Evolutionary conservation across 2,329 filamentous ascomycete species (phyloP), one percentile per base, ranked within the genome.

Genomic region (Xylariomycetidae sp.): DNA sequence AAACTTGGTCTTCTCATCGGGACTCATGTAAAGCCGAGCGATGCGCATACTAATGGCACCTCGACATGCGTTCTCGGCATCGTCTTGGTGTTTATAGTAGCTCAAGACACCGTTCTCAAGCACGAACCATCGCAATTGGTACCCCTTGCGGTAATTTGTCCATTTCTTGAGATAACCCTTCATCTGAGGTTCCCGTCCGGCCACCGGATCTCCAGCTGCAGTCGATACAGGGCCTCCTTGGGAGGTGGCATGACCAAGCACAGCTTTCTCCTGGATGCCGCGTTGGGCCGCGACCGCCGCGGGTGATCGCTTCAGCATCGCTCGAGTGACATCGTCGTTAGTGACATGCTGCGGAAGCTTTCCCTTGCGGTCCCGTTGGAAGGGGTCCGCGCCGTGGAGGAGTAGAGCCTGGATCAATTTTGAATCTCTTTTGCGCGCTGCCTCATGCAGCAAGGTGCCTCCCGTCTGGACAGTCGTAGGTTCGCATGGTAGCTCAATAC

Each of bases 31-130:
- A 18, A 98, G 74, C 53, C 81, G 83, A 16, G 92, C 92, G 48
- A 98, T 98, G 41, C 84, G 85, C 89, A 98, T 98, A 59, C 97
- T 97, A 64, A 98, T 98, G 33, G 92, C 92, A 38, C 92, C 92
- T 42, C 92, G 88, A 58, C 92, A 98, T 36, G 92, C 92, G 33
- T 88, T 94, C 16, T 89, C 92, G 19, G 88, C 87, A 58, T 98
- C 92, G 56, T 98, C 92, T 64, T 98, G 92, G 59, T 97, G 88
- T 64, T 98, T 98, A 69, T 97, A 98, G 66, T 98, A 98, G 62
- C 92, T 97, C 46, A 98, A 63, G 10, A 98, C 90, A 10, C 92
- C 92, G 56, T 98, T 92, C 57, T 98, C 92, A 7, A 98, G 76
- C 11, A 97, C 92, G 56, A 98, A 98, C 89, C 90, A 98, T 40